Evolutionary conservation across 2,329 filamentous ascomycete genomes (phyloP).

Genomic region (Diplodia mutila): DNA sequence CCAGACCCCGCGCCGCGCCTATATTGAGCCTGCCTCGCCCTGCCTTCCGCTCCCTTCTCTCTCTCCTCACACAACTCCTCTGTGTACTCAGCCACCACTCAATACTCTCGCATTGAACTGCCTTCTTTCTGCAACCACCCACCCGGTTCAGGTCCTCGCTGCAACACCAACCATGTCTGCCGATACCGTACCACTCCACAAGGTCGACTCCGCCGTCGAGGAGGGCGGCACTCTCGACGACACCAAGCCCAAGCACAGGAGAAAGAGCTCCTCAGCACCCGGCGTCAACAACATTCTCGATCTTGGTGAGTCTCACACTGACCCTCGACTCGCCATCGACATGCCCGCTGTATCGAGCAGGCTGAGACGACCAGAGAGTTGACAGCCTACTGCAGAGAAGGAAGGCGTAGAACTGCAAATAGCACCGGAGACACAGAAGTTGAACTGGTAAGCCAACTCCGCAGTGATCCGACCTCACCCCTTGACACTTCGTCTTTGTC

Average conservation of each 20-base stretch:
- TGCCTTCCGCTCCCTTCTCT: neutral
- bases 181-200: conserved; percentile 48
- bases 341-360: neutral
- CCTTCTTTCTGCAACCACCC: neutral
- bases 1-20: conserved; percentile 20
- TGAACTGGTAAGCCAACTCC: conserved; percentile 75
- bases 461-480: neutral
- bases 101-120: conserved; percentile 2
- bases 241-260: conserved; percentile 63
- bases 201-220: conserved; percentile 90
- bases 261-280: conserved; percentile 69
- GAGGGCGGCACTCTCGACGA: conserved; percentile 72
- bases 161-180: conserved; percentile 24
- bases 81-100: conserved; percentile 4
- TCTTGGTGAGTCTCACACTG: conserved; percentile 67
- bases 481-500: conserved; percentile 1
- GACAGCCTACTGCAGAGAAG: conserved; percentile 62
- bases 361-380: conserved; percentile 29
- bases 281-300: conserved; percentile 84
- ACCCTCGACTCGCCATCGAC: neutral
- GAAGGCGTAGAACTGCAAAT: conserved; percentile 73
- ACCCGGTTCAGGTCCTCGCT: conserved; percentile 6
- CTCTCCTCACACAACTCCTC: conserved; percentile 16
- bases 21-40: conserved; percentile 27
- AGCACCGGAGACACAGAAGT: conserved; percentile 80